Evolutionary conservation across 2,329 filamentous ascomycete genomes (phyloP).

Genomic region (Penicillium sp.): DNA sequence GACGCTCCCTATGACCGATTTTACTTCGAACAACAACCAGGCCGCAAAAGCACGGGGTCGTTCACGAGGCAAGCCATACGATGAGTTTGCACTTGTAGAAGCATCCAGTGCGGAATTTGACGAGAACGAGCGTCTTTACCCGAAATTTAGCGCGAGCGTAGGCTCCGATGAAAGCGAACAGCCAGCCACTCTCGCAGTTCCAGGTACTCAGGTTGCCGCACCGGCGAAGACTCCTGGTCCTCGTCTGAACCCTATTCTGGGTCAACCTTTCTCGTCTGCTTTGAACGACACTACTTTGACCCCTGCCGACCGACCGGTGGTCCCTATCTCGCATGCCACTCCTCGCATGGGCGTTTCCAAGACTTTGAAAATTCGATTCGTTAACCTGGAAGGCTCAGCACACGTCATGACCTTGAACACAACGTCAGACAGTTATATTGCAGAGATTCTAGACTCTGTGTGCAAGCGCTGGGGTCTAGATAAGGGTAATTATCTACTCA

Average conservation of each 20-base stretch:
- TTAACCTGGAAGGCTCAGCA: conserved; percentile 57
- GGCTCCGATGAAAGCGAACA: conserved; percentile 32
- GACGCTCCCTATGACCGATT: conserved; percentile 59
- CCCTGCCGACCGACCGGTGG: conserved; percentile 46
- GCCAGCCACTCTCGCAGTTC: conserved; percentile 20
- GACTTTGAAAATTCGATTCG: conserved; percentile 59
- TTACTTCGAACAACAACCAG: conserved; percentile 66
- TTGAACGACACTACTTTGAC: conserved; percentile 46
- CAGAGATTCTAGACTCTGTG: conserved; percentile 63
- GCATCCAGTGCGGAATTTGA: conserved; percentile 55
- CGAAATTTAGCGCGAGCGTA: conserved; percentile 45
- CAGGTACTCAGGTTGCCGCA: conserved; percentile 19
- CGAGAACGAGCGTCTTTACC: conserved; percentile 59
- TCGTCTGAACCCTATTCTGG: conserved; percentile 43
- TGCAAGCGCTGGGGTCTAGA: conserved; percentile 64
- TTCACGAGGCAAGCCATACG: conserved; percentile 62
- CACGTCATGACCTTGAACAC: conserved; percentile 56
- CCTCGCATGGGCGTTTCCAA: conserved; percentile 58
- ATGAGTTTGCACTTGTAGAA: conserved; percentile 65
- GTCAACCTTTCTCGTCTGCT: conserved; percentile 47
- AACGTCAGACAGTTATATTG: conserved; percentile 65
- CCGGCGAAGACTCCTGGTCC: conserved; percentile 24
- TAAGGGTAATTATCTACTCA: conserved; percentile 62
- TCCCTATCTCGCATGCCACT: conserved; percentile 47
- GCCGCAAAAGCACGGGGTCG: conserved; percentile 53